Percentiles rank a stretch among this genome's conserved stretches.
phyloP scores from a whole-genome alignment of 1,139 yeast species.

The Debaryomyces psychrophilus region DNA sequence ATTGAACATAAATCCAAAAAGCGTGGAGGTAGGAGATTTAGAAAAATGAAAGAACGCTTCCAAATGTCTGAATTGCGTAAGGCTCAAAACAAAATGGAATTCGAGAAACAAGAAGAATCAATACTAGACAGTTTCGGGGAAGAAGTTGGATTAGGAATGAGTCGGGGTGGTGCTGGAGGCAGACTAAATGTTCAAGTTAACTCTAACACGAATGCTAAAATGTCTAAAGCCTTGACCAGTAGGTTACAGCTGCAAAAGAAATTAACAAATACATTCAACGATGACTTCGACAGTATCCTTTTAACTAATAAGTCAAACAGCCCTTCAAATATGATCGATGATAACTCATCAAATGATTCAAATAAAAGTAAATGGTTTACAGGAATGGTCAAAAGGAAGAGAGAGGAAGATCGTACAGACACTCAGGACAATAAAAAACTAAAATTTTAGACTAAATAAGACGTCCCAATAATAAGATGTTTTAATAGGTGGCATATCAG shows the following conservation, averaged over 20 bases:
- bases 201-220: slow-evolving; percentile 50
- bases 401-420: not conserved
- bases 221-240: slow-evolving; percentile 56
- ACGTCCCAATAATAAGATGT: too few species aligned
- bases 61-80: slow-evolving; percentile 79
- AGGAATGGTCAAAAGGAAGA: slow-evolving; percentile 24
- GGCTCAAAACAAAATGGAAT: slow-evolving; percentile 82
- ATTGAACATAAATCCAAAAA: slow-evolving; percentile 75
- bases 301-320: slow-evolving; percentile 12
- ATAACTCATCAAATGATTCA: slow-evolving; percentile 1
- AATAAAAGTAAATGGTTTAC: slow-evolving; percentile 25
- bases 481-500: not conserved
- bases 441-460: not conserved
- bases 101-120: slow-evolving; percentile 73
- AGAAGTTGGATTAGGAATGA: slow-evolving; percentile 82
- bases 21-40: slow-evolving; percentile 81
- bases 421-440: slow-evolving; percentile 4
- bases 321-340: not conserved
- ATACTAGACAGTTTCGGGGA: slow-evolving; percentile 71
- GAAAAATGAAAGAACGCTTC: slow-evolving; percentile 81
- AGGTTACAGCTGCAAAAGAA: slow-evolving; percentile 35
- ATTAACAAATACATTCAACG: slow-evolving; percentile 19
- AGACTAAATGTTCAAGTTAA: slow-evolving; percentile 39
- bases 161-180: slow-evolving; percentile 38
- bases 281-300: slow-evolving; percentile 20